Percentiles rank a stretch among this genome's conserved stretches.
These are phyloP conservation scores for Hemisphaericaspora subhashii DNA, from an alignment of 1,139 yeast genomes.

Conservation along the genomic window DNA sequence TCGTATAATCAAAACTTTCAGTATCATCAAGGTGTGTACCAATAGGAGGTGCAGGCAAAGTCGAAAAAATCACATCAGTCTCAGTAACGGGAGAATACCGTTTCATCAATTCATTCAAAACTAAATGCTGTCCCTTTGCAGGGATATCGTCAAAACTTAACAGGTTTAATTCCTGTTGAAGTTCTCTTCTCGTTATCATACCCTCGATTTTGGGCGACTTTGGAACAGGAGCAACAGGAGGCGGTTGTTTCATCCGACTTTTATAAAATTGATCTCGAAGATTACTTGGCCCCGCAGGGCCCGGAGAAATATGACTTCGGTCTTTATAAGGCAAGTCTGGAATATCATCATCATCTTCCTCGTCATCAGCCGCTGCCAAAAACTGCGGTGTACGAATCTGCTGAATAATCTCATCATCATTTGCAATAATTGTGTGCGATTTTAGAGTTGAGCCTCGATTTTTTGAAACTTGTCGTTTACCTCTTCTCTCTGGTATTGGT, in stretches of 20 bases:
- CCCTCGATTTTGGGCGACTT: constrained; percentile 6
- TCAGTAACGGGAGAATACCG: constrained; percentile 52
- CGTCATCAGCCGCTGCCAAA: constrained; percentile 31
- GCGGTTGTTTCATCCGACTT: constrained; percentile 4
- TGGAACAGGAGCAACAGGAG: constrained; percentile 4
- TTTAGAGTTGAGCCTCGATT: constrained; percentile 10
- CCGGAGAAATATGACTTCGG: constrained; percentile 12
- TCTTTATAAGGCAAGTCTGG: constrained; percentile 17
- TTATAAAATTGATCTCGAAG: constrained; percentile 15
- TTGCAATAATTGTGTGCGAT: constrained; percentile 39
- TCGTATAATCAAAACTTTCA: constrained; percentile 73
- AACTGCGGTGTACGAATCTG: constrained; percentile 40
- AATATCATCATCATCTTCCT: constrained; percentile 14
- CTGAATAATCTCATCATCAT: constrained; percentile 39
- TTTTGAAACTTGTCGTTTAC: constrained; percentile 2
- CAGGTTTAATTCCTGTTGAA: constrained; percentile 41
- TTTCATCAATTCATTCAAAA: constrained; percentile 81
- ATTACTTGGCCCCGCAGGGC: constrained; percentile 1
- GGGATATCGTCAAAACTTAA: constrained; percentile 80
- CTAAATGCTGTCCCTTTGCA: constrained; percentile 86
- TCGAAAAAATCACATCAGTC: constrained; percentile 77
- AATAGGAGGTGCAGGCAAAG: constrained; percentile 82
- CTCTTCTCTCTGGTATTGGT: constrained; percentile 1
- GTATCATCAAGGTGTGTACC: constrained; percentile 74
- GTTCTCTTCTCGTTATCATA: constrained; percentile 34